Base-by-base conservation (phyloP, 1,284 basidiomycete species). In the Anthracocystis setariae region DNA sequence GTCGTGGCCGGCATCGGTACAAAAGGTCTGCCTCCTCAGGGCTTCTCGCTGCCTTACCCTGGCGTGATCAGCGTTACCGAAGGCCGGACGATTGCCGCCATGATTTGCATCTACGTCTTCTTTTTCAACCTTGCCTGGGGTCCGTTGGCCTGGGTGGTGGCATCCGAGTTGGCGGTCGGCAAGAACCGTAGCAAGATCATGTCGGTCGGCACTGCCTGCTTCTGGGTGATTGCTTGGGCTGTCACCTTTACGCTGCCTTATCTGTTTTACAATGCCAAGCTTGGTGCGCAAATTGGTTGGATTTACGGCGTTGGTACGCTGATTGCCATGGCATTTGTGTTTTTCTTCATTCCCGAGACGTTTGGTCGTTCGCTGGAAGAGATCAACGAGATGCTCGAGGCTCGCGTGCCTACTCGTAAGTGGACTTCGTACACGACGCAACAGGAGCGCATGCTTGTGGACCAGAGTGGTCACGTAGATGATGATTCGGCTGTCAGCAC, bases 101-200 rank as follows among this genome's bases (percentile, higher is more conserved):
- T 85, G 83, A 84, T 85, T 70, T 84, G 83, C 74, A 80, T 85
- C 51, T 85, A 83, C 70, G 84, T 83, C 39, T 84, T 84, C 71
- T 82, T 80, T 20, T 85, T 85, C 82, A 85, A 85, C 77, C 51
- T 84, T 43, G 83, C 84, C 5, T 85, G 85, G 85, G 85, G 85
- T 24, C 85, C 85, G 8, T 71, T 86, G 8, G 83, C 84, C 9
- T 85, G 84, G 84, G 69, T 70, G 10, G 76, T 80, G 32, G 84
- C 84, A 5, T 79, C 81, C 29, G 84, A 84, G 63, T 74, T 85
- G 49, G 81, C 82, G 0, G 78, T 81, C 12, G 84, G 85, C 29
- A 76, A 82, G 68, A 84, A 85, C 73, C 77, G 84, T 55, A 84
- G 83, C 61, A 85, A 84, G 76, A 83, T 85, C 73, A 83, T 85